Base-by-base conservation (phyloP, 2,329 filamentous ascomycete species). In the Aspergillus costaricaensis region DNA sequence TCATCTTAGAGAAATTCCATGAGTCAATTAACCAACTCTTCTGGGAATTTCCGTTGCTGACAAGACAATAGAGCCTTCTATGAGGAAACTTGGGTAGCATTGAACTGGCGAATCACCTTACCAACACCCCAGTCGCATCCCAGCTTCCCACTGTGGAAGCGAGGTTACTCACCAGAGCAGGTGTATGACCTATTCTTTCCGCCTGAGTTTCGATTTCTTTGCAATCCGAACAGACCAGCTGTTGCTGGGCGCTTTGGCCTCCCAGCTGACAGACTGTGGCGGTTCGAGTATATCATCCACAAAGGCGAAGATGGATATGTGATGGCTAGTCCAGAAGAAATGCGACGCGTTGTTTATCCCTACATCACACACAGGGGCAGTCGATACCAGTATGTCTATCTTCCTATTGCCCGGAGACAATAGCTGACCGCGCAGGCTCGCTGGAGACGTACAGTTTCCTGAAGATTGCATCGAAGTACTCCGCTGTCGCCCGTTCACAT, bases 171-270 rank as follows among this genome's bases (percentile, higher is more conserved):
- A 0, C 79, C 81, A 4, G 72, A 81, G 51, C 62, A 80, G 19
- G 80, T 83, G 0, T 82, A 82, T 58, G 78, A 83, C 57, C 60
- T 77, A 0, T 83, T 81, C 65, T 84, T 79, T 67, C 82, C 81
- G 0, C 62, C 39, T 4, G 71, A 75, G 1, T 82, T 79, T 64
- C 77, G 79, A 14, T 83, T 83, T 59, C 74, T 78, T 53, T 77
- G 76, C 62, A 77, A 79, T 36, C 77, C 78, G 0, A 68, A 71
- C 2, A 73, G 77, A 43, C 76, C 82, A 2, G 71, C 80, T 2
- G 81, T 80, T 0, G 76, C 75, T 50, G 81, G 79, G 4, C 72
- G 79, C 27, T 82, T 83, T 60, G 81, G 81, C 0, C 75, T 71
- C 1, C 64, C 71, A 4, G 61, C 67, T 12, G 77, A 79, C 27